Evolutionary conservation across 2,329 filamentous ascomycete genomes (phyloP).

Genomic region (Periglandula ipomoeae): DNA sequence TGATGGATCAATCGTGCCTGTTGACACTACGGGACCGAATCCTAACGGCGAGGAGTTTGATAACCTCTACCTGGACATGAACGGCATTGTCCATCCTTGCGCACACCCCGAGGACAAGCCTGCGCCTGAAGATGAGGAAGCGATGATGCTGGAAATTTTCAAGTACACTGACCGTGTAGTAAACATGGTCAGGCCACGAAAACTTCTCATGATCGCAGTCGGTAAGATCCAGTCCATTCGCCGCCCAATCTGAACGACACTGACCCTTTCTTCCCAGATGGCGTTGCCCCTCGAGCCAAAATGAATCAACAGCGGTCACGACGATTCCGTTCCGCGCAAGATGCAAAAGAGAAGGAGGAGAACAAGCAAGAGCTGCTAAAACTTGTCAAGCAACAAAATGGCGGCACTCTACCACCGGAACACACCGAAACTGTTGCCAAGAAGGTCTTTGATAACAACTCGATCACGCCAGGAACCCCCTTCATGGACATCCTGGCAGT

Average conservation of each 20-base stretch:
- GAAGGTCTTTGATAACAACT: constrained; percentile 84
- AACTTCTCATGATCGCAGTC: constrained; percentile 94
- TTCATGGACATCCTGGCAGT: constrained; percentile 96
- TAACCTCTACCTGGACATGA: constrained; percentile 98
- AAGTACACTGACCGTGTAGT: constrained; percentile 97
- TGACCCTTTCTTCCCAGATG: constrained; percentile 49
- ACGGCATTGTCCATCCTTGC: constrained; percentile 97
- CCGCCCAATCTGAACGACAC: constrained; percentile 6
- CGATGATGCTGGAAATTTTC: constrained; percentile 99
- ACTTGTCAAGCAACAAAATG: constrained; percentile 70
- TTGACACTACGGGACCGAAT: constrained; percentile 77
- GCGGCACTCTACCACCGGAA: constrained; percentile 52
- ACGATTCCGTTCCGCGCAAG: constrained; percentile 88
- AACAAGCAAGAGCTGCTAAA: constrained; percentile 85
- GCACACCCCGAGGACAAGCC: constrained; percentile 93
- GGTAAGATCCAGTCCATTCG: constrained; percentile 41
- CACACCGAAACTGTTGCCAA: constrained; percentile 56
- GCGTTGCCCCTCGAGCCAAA: constrained; percentile 93
- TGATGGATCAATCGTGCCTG: constrained; percentile 74
- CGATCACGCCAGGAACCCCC: constrained; percentile 90
- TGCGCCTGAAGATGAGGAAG: constrained; percentile 85
- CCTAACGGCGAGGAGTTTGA: constrained; percentile 98
- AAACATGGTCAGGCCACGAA: constrained; percentile 95
- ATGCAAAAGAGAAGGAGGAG: constrained; percentile 87
- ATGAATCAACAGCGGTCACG: constrained; percentile 99